These are phyloP conservation scores for Papiliotrema nemorosa DNA, from an alignment of 1,284 basidiomycete genomes.

Conservation along the genomic window DNA sequence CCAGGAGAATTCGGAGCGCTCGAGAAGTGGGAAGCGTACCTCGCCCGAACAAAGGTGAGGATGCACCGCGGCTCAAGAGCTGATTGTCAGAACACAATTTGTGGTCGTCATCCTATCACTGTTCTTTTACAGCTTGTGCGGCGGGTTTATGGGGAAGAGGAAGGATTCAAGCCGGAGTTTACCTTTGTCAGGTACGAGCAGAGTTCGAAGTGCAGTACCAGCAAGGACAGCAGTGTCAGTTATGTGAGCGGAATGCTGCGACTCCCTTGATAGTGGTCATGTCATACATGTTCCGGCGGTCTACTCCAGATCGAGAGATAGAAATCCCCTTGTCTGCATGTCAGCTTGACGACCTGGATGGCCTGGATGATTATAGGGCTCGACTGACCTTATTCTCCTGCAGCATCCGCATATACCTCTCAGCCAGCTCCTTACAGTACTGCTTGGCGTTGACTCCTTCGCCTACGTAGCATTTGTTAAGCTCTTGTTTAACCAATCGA, in stretches of 20 bases:
- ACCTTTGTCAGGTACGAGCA: conserved; percentile 90
- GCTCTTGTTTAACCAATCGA: conserved; percentile 81
- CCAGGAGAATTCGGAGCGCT: conserved; percentile 55
- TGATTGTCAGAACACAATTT: conserved; percentile 80
- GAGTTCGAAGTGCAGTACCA: conserved; percentile 67
- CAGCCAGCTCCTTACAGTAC: conserved; percentile 80
- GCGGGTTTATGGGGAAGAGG: conserved; percentile 57
- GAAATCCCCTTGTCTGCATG: not conserved
- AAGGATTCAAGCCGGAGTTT: conserved; percentile 25
- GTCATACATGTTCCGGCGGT: conserved; percentile 1
- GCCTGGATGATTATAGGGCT: no score
- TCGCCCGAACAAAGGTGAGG: conserved; percentile 60
- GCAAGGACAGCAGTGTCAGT: conserved; percentile 84
- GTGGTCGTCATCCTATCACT: conserved; percentile 92
- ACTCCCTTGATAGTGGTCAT: conserved; percentile 7
- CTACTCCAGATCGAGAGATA: conserved; percentile 24
- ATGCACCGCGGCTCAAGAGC: not conserved
- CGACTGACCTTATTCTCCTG: conserved; percentile 75
- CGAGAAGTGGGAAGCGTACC: conserved; percentile 66
- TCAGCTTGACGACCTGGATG: not conserved
- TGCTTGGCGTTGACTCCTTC: conserved; percentile 92
- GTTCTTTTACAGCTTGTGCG: conserved; percentile 77
- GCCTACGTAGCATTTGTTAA: conserved; percentile 83
- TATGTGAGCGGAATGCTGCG: conserved; percentile 71
- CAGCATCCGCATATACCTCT: conserved; percentile 79